Percentiles rank a stretch among this genome's conserved stretches.
Evolutionary conservation across 805 yeast species (phyloP).

Genomic region (Saturnispora kantuleensis): DNA sequence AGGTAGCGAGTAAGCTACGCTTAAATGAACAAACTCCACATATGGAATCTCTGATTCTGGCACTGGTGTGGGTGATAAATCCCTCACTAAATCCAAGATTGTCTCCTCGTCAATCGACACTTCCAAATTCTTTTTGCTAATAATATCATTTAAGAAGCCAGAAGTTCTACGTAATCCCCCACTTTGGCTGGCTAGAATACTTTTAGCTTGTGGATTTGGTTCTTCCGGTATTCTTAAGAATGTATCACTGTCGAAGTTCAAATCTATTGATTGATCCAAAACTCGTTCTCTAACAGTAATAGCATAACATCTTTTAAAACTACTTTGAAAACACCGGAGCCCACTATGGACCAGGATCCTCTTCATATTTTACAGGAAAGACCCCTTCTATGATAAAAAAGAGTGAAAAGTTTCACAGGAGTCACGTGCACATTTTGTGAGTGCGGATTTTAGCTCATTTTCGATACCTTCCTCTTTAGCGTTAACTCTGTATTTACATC

Average conservation of each 20-base stretch:
- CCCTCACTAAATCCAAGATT: conserved; percentile 17
- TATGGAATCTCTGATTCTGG: conserved; percentile 15
- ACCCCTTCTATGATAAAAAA: too few relatives aligned
- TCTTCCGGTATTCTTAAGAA: not conserved
- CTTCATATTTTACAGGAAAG: too few relatives aligned
- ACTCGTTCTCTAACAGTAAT: conserved; percentile 1
- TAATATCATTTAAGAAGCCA: not conserved
- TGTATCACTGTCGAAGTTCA: conserved; percentile 4
- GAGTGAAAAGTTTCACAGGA: too few relatives aligned
- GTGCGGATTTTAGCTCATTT: too few relatives aligned
- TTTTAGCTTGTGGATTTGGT: not conserved
- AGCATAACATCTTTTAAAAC: not conserved
- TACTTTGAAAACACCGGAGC: too few relatives aligned
- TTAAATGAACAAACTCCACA: conserved; percentile 16
- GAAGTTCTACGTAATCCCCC: conserved; percentile 3
- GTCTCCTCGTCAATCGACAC: conserved; percentile 12
- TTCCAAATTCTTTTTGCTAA: conserved; percentile 1
- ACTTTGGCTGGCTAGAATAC: too few relatives aligned
- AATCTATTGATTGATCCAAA: not conserved
- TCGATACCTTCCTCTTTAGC: too few relatives aligned
- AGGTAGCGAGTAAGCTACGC: conserved; percentile 14
- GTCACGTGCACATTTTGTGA: too few relatives aligned
- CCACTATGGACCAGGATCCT: too few relatives aligned
- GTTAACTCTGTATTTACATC: too few relatives aligned
- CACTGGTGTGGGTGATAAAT: conserved; percentile 17